phyloP scores from a whole-genome alignment of 768 basidiomycete genomes.

The Auricularia sp. region DNA sequence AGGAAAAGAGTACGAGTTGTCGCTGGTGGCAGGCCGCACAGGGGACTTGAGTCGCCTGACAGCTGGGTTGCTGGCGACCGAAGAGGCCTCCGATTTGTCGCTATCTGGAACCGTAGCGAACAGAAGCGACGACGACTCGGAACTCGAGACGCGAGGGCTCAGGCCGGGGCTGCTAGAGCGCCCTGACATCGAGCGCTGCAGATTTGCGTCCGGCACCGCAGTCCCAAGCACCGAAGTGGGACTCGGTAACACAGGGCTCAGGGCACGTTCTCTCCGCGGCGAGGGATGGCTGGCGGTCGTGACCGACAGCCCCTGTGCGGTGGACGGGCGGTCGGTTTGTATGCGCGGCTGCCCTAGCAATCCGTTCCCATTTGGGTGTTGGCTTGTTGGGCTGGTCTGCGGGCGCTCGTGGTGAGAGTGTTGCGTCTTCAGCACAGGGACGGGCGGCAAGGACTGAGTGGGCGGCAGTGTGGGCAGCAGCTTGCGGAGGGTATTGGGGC shows the following conservation, averaged over 20 bases:
- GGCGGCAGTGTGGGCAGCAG: background rate
- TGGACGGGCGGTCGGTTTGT: background rate
- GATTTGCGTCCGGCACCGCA: background rate
- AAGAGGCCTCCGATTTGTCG: background rate
- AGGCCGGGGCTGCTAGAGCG: background rate
- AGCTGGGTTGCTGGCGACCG: background rate
- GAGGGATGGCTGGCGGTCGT: background rate
- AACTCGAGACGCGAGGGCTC: background rate
- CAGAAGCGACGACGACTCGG: background rate
- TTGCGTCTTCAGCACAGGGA: background rate
- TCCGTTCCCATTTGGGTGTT: background rate
- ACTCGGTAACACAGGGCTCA: background rate
- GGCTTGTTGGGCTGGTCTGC: background rate
- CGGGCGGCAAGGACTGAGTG: background rate
- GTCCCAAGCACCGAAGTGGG: background rate
- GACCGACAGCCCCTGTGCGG: background rate
- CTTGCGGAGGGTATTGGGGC: constrained; percentile 1
- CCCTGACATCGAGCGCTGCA: background rate
- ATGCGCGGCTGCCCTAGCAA: background rate
- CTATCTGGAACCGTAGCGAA: background rate
- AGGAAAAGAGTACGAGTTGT: background rate
- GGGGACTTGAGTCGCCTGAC: background rate
- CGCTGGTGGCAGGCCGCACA: background rate
- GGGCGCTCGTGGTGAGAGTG: background rate
- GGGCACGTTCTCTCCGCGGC: background rate